Evolutionary conservation across 2,329 filamentous ascomycete species (phyloP).

Genomic region (Tympanopsis confertula): DNA sequence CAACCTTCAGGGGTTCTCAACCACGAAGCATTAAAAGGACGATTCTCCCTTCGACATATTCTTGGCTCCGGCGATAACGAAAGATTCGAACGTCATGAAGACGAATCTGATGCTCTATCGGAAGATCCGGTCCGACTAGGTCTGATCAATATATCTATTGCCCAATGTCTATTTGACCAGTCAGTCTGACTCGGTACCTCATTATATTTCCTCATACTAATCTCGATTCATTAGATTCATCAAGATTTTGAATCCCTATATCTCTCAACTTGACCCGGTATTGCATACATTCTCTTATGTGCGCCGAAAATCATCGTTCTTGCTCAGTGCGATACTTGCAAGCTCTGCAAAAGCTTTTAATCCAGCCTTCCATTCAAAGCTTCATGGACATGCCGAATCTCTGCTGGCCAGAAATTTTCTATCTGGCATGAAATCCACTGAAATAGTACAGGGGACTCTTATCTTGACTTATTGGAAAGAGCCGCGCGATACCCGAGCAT

Average conservation of each 20-base stretch:
- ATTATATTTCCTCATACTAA: slow-evolving; percentile 2
- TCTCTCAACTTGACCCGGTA: slow-evolving; percentile 23
- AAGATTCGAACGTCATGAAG: background rate
- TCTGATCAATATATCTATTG: slow-evolving; percentile 13
- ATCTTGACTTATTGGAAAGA: slow-evolving; percentile 28
- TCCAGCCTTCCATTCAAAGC: slow-evolving; percentile 14
- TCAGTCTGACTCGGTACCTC: slow-evolving; percentile 4
- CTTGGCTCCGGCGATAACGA: slow-evolving; percentile 6
- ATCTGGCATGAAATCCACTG: slow-evolving; percentile 20
- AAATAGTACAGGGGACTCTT: slow-evolving; percentile 24
- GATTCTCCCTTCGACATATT: slow-evolving; percentile 20
- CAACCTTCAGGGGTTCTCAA: slow-evolving; percentile 20
- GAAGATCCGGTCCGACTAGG: slow-evolving; percentile 15
- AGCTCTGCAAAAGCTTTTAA: slow-evolving; percentile 22
- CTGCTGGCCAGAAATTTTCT: slow-evolving; percentile 16
- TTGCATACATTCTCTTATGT: slow-evolving; percentile 24
- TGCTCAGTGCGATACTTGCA: slow-evolving; percentile 19
- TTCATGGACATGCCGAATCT: slow-evolving; percentile 16
- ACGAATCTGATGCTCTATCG: slow-evolving; percentile 4
- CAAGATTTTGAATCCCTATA: slow-evolving; percentile 23
- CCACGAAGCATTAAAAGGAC: slow-evolving; percentile 17
- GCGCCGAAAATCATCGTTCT: slow-evolving; percentile 19
- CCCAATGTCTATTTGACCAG: slow-evolving; percentile 16
- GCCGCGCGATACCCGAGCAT: slow-evolving; percentile 24
- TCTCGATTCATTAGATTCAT: slow-evolving; percentile 17